Base-by-base conservation (phyloP, 371 early-diverging fungal genomes). In the Mortierella sp. region DNA sequence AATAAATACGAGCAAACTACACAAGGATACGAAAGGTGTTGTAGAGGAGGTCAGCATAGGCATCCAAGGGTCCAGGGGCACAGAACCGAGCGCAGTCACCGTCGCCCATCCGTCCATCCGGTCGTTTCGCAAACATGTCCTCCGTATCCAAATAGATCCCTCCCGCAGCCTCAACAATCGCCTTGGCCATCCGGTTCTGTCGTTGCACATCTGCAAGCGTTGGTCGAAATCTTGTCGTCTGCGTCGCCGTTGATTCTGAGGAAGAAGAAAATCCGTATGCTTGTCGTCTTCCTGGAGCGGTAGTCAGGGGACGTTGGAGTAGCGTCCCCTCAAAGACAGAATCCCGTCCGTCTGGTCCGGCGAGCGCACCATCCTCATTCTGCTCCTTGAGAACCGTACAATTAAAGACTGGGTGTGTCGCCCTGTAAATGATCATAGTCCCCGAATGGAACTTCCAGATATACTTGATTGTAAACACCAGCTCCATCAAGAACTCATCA, bases 1-100 rank as follows among this genome's bases (percentile, higher is more conserved):
- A 18, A 51, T 63, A 18, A 32, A 63, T 63, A 18, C 18, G 5
- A 7, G 5, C 18, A 18, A 1, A 35, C 41, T 68, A 68, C 38
- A 68, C 41, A 3, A 85, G 51, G 43, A 85, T 81, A 54, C 82
- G 75, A 75, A 93, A 88, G 0, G 88, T 86, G 71, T 93, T 88
- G 63, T 91, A 93, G 38, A 93, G 73, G 8, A 93, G 80, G 49
- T 90, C 88, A 6, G 87, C 84, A 80, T 91, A 92, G 7, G 88
- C 90, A 86, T 93, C 93, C 48, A 90, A 38, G 0, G 93, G 93
- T 27, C 93, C 93, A 3, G 93, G 93, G n/a, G 93, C 92, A 87
- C 93, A 93, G 79, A 92, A 93, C 68, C 93, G 82, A 11, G 91
- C 58, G 76, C 93, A 93, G 71, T 93, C 93, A 11, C 88, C 89